phyloP scores from a whole-genome alignment of 2,329 filamentous ascomycete species.

The Fusarium sp. region DNA sequence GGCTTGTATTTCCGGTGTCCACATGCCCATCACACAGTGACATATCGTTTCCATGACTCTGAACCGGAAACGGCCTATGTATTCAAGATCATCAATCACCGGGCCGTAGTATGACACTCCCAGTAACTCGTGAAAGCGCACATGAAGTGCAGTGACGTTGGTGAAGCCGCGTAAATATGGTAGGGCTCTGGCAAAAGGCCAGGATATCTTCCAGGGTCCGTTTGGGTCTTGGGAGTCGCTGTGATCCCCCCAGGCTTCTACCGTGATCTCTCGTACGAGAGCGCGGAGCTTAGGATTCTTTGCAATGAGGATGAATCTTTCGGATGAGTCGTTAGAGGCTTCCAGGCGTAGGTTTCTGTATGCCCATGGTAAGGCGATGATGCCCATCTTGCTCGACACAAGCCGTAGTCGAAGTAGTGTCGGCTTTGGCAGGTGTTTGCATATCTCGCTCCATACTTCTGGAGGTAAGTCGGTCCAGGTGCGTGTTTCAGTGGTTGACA shows the following conservation, averaged over 20 bases:
- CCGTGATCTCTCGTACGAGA: conserved; percentile 21
- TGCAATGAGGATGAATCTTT: conserved; percentile 23
- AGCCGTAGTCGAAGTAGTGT: conserved; percentile 13
- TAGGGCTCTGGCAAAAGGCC: conserved; percentile 14
- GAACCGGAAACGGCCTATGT: conserved; percentile 4
- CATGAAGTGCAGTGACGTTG: not conserved
- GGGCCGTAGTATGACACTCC: not conserved
- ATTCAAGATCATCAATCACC: not conserved
- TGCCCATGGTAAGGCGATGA: not conserved
- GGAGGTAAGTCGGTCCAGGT: not conserved
- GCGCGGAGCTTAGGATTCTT: not conserved
- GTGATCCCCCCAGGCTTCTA: conserved; percentile 23
- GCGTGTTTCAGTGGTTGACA: not conserved
- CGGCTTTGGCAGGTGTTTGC: not conserved
- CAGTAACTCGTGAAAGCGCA: conserved; percentile 12
- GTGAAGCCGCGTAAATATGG: conserved; percentile 10
- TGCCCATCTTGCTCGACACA: not conserved
- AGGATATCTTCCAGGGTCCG: not conserved
- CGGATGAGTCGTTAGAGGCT: conserved; percentile 1
- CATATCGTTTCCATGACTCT: conserved; percentile 20
- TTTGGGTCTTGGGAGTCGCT: not conserved
- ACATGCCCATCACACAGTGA: conserved; percentile 17
- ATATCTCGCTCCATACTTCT: conserved; percentile 29
- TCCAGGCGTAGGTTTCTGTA: conserved; percentile 13
- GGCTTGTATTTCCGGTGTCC: conserved; percentile 4